Evolutionary conservation across 306 rosid genomes (phyloP), one percentile per base, ranked within the genome.

Genomic region (Sechiopsis laciniata): DNA sequence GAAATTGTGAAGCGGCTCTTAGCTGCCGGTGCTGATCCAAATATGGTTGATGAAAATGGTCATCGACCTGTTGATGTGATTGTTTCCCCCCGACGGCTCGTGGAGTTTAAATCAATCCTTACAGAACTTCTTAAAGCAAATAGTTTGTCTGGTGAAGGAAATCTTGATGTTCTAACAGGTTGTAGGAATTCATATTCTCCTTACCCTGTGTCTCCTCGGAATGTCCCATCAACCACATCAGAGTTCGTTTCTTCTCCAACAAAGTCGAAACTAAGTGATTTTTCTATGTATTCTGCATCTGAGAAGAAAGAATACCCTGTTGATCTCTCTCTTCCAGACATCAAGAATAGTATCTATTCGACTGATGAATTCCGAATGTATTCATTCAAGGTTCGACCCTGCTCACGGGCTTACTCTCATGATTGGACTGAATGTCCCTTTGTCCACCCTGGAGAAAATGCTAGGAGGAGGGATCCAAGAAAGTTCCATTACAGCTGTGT

Each of bases 361-460:
- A 88, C 96, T n/a, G 96, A 92, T 80, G 97, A 92, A 72, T 92
- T 92, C 57, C 80, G 97, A 17, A 92, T 92, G 97, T 89, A 87
- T 79, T 92, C 97, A 3, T 92, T 92, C 87, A 92, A 92, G 89
- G 95, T 92, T n/a, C 84, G 96, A 10, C 96, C 96, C 60, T 92
- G 97, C 80, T 92, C 96, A 0, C 92, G 97, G 0, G 97, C 96
- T 19, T 92, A 92, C 84, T 92, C 97, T 13, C 97, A 92, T 70
- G 97, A 92, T 77, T 92, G 97, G 97, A 92, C 97, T 0, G 97
- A 92, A 79, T 92, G 97, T 78, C 97, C 97, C 14, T 92, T 92
- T 79, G 97, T 90, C 48, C 97, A 92, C 79, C 97, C 97, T 0
- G 97, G 97, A 70, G 97, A 92, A 81, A 92, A 92, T 82, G 97